These are phyloP conservation scores for Fraxinus ornus DNA, from an alignment of 305 asterid genomes.

Conservation along the genomic window DNA sequence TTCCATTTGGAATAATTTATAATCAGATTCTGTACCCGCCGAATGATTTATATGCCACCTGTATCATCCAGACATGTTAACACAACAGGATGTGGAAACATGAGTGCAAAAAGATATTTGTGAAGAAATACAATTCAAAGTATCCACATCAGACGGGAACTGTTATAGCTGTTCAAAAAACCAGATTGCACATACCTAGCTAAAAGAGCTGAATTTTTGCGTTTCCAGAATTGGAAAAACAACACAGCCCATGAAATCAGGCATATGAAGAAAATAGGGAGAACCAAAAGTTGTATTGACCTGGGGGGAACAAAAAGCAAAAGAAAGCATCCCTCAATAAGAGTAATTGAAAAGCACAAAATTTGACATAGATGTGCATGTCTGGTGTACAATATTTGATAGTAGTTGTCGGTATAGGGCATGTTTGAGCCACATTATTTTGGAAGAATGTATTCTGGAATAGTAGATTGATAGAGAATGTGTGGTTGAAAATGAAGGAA, in stretches of 20 bases:
- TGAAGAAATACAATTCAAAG: background rate
- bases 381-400: background rate
- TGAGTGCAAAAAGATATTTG: background rate
- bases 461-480: too few relatives aligned
- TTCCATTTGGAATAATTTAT: conserved; percentile 43
- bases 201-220: conserved; percentile 68
- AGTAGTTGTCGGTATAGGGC: background rate
- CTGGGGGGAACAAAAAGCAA: conserved; percentile 32
- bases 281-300: conserved; percentile 71
- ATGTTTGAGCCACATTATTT: too few relatives aligned
- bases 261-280: conserved; percentile 77
- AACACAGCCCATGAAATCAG: conserved; percentile 79
- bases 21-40: conserved; percentile 48
- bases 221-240: conserved; percentile 96
- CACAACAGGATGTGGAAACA: background rate
- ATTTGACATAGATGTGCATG: background rate
- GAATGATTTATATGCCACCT: conserved; percentile 76
- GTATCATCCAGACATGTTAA: conserved; percentile 17
- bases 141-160: background rate
- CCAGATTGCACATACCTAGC: conserved; percentile 49
- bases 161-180: background rate
- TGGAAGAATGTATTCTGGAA: too few relatives aligned
- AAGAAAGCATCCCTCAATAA: conserved; percentile 20
- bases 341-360: conserved; percentile 12
- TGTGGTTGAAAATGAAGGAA: too few relatives aligned